phyloP scores from a whole-genome alignment of 345 rosid species.

The Eucalyptus guilfoylei region DNA sequence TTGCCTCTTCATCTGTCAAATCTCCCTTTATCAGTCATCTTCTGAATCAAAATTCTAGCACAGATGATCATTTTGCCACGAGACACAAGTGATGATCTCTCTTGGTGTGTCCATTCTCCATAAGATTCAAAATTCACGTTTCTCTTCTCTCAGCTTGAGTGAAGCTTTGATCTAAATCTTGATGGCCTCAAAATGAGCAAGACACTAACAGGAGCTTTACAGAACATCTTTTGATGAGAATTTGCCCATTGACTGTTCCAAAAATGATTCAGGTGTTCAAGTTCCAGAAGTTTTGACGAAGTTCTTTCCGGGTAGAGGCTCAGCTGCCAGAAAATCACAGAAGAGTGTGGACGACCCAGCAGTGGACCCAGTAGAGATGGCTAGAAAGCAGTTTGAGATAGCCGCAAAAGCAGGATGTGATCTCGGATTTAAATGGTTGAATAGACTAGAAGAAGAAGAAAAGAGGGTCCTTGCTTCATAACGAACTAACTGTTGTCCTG shows the following conservation, averaged over 20 bases:
- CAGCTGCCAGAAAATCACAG: slow-evolving; percentile 25
- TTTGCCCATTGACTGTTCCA: neutral
- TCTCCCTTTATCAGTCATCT: neutral
- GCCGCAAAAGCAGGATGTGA: slow-evolving; percentile 73
- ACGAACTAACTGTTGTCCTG: neutral
- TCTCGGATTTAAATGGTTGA: slow-evolving; percentile 74
- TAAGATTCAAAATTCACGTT: neutral
- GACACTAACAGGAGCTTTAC: neutral
- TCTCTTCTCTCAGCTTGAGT: neutral
- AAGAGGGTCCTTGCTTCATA: slow-evolving; percentile 13
- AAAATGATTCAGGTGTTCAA: slow-evolving; percentile 43
- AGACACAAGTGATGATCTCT: neutral
- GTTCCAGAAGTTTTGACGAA: slow-evolving; percentile 51
- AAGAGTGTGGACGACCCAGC: slow-evolving; percentile 1
- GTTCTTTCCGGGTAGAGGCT: slow-evolving; percentile 17
- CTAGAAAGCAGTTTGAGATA: slow-evolving; percentile 62
- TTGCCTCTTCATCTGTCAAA: neutral
- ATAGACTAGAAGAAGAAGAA: slow-evolving; percentile 78
- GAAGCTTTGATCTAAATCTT: neutral
- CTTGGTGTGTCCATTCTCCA: neutral
- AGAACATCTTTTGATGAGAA: neutral
- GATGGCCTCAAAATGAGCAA: neutral
- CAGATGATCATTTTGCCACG: neutral
- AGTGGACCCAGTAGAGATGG: slow-evolving; percentile 41
- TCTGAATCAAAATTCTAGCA: neutral